Conservation (phyloP, 2,329 filamentous ascomycete genomes). For the Trichoderma citrinoviride region DNA sequence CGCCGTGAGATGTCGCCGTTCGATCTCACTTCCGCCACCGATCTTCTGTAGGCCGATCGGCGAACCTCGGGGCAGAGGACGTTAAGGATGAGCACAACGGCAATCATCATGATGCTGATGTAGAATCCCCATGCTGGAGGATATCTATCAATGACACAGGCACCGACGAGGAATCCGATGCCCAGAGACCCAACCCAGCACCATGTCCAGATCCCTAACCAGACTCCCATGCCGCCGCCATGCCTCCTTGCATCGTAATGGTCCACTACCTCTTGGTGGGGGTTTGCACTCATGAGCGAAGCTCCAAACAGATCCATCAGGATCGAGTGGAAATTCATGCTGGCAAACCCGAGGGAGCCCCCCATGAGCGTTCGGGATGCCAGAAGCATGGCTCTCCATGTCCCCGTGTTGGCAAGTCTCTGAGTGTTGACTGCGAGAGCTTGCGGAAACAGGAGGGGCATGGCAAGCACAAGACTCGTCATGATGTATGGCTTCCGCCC, state of each 20-base stretch:
- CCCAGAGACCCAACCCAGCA: conserved; percentile 71
- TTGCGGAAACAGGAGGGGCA: conserved; percentile 74
- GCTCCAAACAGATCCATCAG: conserved; percentile 74
- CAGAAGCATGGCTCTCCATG: conserved; percentile 61
- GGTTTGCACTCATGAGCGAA: conserved; percentile 68
- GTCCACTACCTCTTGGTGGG: conserved; percentile 69
- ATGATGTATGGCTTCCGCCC: conserved; percentile 77
- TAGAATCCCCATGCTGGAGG: conserved; percentile 75
- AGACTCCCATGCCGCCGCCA: conserved; percentile 76
- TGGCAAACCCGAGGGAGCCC: conserved; percentile 67
- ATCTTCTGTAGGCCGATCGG: conserved; percentile 65
- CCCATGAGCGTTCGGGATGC: conserved; percentile 65
- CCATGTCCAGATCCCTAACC: conserved; percentile 77
- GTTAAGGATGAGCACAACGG: conserved; percentile 64
- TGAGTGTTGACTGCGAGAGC: conserved; percentile 61
- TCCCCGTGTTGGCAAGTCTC: conserved; percentile 53
- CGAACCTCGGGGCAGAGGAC: conserved; percentile 70
- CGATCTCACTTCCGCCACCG: conserved; percentile 61
- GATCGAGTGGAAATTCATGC: conserved; percentile 72
- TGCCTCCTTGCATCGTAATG: conserved; percentile 67
- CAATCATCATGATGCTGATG: conserved; percentile 65
- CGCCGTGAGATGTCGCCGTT: conserved; percentile 53
- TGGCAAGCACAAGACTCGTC: conserved; percentile 62
- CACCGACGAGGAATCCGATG: conserved; percentile 69
- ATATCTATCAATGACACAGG: conserved; percentile 62